Base-by-base conservation (phyloP, 1,139 yeast species). In the Yamadazyma triangularis region DNA sequence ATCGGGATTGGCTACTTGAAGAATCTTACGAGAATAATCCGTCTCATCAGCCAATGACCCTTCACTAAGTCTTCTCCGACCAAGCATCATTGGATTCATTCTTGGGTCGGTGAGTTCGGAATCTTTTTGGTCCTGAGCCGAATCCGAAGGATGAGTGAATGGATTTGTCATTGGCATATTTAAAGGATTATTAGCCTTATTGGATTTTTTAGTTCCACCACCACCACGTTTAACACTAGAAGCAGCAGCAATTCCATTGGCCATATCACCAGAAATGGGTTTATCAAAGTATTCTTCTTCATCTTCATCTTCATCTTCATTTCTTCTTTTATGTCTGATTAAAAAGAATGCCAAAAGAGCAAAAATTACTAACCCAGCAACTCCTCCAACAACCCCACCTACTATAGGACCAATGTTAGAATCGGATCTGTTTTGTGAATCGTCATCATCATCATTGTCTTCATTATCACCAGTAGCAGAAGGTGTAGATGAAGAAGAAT, bases 41-140 rank as follows among this genome's bases (percentile, higher is more conserved):
- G 84, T 73, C 41, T 82, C 88, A 51, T 83, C 93, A 10, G 87
- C 89, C 39, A 83, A 64, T 15, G 84, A 73, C 10, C 88, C 89
- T 48, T 81, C 88, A 36, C 82, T 73, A 35, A 82, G 60, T 40
- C 93, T 67, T 39, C 87, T 73, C 52, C 85, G 77, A 15, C 86
- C 87, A 56, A 82, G 64, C 79, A 81, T 75, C 28, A 74, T 66
- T 2, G 86, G 84, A 49, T 79, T 77, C 39, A 79, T 58, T 37
- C 86, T 64, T 28, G 81, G 85, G 53, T 69, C 76, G 4, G 55
- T 56, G 31, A 63, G 50, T 12, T 32, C 40, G 16, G 41, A 56
- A 50, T 51, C 27, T 56, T 56, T 32, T 20, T 24, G 20, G 14
- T 16, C 16, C 9, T 51, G 54, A 13, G 66, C 67, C 58, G 60